Percentiles rank a stretch among this genome's conserved stretches.
These are phyloP conservation scores for Terfezia boudieri DNA, from an alignment of 495 filamentous ascomycete genomes.

Conservation along the genomic window DNA sequence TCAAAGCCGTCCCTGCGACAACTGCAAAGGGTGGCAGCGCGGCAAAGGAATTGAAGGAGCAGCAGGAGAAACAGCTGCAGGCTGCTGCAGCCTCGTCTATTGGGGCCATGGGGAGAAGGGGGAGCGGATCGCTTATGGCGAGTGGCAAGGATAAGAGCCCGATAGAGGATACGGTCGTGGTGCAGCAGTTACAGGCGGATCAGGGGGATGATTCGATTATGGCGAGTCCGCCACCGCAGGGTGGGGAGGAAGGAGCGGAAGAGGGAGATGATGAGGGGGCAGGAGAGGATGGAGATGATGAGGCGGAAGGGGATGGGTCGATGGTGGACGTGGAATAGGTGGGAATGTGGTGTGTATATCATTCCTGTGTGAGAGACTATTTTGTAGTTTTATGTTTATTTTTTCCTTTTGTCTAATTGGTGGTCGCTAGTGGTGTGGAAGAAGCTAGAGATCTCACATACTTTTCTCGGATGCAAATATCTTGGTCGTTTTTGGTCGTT, in stretches of 20 bases:
- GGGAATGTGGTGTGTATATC: neutral
- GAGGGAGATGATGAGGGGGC: neutral
- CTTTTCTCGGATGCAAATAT: too few relatives aligned
- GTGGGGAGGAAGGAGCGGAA: neutral
- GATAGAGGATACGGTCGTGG: too few relatives aligned
- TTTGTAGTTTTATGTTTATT: too few relatives aligned
- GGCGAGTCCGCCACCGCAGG: neutral
- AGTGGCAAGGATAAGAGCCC: neutral
- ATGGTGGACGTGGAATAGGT: neutral
- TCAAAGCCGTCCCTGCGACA: slow-evolving; percentile 6
- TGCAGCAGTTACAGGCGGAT: neutral
- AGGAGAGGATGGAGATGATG: neutral
- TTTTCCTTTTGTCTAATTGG: too few relatives aligned
- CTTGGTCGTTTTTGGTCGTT: too few relatives aligned
- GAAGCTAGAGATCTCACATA: too few relatives aligned
- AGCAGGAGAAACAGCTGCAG: neutral
- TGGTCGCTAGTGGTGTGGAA: too few relatives aligned
- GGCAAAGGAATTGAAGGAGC: neutral
- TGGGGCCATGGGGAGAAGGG: neutral
- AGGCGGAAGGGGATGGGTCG: neutral
- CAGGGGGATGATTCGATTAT: neutral
- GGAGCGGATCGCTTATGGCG: neutral
- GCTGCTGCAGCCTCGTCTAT: neutral
- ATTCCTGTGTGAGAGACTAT: too few relatives aligned
- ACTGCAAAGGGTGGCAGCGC: neutral